Conservation (phyloP, 257 asterid species). For the Verbena officinalis region DNA sequence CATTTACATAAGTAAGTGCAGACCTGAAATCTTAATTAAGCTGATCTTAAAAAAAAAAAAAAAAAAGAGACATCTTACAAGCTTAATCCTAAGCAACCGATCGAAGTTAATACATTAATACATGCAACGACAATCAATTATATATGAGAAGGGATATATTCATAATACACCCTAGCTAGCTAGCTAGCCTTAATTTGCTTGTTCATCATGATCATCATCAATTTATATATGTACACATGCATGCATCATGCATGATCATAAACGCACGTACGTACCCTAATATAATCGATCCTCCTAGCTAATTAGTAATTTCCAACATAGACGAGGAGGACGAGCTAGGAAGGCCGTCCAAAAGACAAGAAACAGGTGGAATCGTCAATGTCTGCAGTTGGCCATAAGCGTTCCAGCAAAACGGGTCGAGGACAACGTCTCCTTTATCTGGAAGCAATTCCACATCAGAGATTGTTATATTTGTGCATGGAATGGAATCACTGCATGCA, state of each 20-base stretch:
- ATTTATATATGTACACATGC: slow-evolving; percentile 13
- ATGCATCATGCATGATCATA: neutral
- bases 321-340: too few species aligned
- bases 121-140: neutral
- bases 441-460: slow-evolving; percentile 67
- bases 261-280: too few species aligned
- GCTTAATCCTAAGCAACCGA: neutral
- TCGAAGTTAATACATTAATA: neutral
- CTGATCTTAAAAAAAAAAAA: neutral
- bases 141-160: slow-evolving; percentile 23
- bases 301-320: slow-evolving; percentile 30
- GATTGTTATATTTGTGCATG: slow-evolving; percentile 63
- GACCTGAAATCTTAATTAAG: too few species aligned
- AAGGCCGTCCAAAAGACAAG: slow-evolving; percentile 51
- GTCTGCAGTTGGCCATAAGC: slow-evolving; percentile 48
- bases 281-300: neutral
- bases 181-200: too few species aligned
- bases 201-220: neutral
- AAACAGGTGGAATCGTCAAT: slow-evolving; percentile 50
- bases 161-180: slow-evolving; percentile 28
- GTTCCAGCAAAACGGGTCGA: slow-evolving; percentile 70
- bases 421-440: slow-evolving; percentile 44
- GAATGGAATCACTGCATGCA: slow-evolving; percentile 60
- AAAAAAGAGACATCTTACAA: neutral
- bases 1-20: too few species aligned